Base-by-base conservation (phyloP, 768 basidiomycete genomes). In the Trametes villosa region DNA sequence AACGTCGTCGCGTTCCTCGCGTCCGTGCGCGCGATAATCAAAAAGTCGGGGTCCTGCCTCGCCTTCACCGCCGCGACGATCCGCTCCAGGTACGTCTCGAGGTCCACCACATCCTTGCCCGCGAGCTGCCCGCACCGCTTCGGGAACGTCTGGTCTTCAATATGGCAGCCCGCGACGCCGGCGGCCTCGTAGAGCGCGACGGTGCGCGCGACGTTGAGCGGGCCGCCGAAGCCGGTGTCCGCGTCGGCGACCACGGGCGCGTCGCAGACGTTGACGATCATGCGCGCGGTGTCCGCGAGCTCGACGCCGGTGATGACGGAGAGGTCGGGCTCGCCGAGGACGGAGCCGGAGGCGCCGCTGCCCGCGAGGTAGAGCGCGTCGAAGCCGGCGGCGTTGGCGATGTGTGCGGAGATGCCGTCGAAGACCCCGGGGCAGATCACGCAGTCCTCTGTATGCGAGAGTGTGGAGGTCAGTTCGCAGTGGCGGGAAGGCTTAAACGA, bases 111-210 rank as follows among this genome's bases (percentile, higher is more conserved):
- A 30, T 69, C 68, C 60, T 70, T 70, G 4, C 69, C 69, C 9
- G 57, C 53, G 33, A 70, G 64, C 60, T 70, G 69, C 1, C 69
- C 69, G 47, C 69, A 70, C 3, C 69, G 67, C 55, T 70, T 70
- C 38, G 69, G 67, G 62, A 67, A 69, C 42, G 68, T 67, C 61
- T 69, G 68, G 59, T 70, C 69, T 49, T 70, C 69, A 42, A 70
- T 70, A 42, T 70, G 69, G 60, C 65, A 68, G 9, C 67, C 69
- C 36, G 69, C 69, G 44, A 68, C 63, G 40, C 68, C 68, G 5
- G 67, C 68, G 24, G 61, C 45, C 58, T 68, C 68, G 59, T 68
- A 68, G 22, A 69, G 46, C 17, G 66, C 65, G 34, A 70, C 63
- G 8, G 67, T 67, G 11, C 67, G 56, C 56, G 66, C 66, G 41